A percentile compares a stretch with the other conserved stretches of the same genome.
These are phyloP conservation scores for Melampsora larici-populina DNA, from an alignment of 1,284 basidiomycete species.

Conservation along the genomic window DNA sequence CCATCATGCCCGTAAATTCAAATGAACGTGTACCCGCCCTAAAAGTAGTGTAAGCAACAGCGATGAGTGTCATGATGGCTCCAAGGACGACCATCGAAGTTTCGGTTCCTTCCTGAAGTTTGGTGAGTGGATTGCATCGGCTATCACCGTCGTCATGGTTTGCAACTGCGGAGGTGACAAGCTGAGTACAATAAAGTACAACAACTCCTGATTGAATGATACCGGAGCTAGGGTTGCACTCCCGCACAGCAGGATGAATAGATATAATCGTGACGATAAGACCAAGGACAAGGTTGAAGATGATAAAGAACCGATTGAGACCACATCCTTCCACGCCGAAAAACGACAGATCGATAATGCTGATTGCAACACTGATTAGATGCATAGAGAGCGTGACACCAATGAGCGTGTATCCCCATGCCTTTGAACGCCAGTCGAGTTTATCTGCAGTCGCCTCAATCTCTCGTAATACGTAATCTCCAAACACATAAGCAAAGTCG, in stretches of 20 bases:
- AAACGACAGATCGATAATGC: conserved; percentile 83
- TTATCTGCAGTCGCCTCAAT: conserved; percentile 90
- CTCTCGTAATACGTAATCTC: conserved; percentile 85
- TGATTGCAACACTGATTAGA: conserved; percentile 73
- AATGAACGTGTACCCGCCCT: conserved; percentile 83
- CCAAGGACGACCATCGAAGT: conserved; percentile 80
- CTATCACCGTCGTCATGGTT: conserved; percentile 70
- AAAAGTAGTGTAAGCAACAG: conserved; percentile 95
- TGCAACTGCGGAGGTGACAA: conserved; percentile 87
- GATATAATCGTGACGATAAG: conserved; percentile 77
- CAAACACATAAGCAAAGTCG: conserved; percentile 85
- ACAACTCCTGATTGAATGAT: conserved; percentile 96
- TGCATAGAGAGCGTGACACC: conserved; percentile 90
- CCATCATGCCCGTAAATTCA: conserved; percentile 64
- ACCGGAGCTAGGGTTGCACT: conserved; percentile 88
- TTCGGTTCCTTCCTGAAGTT: conserved; percentile 65
- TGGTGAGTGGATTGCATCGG: conserved; percentile 81
- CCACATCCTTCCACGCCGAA: conserved; percentile 82
- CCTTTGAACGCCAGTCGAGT: conserved; percentile 61
- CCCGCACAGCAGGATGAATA: conserved; percentile 82
- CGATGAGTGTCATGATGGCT: conserved; percentile 92
- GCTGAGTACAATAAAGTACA: conserved; percentile 92
- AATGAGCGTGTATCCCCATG: conserved; percentile 96
- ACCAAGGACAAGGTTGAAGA: conserved; percentile 80
- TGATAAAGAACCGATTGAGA: conserved; percentile 92